Base-by-base conservation (phyloP, 2,329 filamentous ascomycete genomes). In the Graphilbum ipis-grandicollis region DNA sequence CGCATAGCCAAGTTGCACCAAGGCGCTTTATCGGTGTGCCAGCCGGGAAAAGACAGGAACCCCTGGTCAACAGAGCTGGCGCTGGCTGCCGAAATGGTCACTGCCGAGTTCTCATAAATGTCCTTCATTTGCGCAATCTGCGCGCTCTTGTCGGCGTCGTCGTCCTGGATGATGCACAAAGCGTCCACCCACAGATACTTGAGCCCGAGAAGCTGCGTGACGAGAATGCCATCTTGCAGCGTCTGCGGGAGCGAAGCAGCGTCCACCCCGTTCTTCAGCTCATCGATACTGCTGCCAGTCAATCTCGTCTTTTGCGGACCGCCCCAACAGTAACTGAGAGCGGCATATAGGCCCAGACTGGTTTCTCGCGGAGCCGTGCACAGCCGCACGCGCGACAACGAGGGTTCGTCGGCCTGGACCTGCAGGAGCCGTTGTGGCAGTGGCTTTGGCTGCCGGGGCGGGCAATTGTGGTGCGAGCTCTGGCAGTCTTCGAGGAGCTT, bases 71-170 rank as follows among this genome's bases (percentile, higher is more conserved):
- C 23, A 25, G 12, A 8, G 8, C 12, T 7, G 23, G 33, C 33
- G 2, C 33, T 25, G 33, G 36, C 36, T 30, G 33, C 36, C 36
- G 38, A 13, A 12, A 47, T 37, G n/a, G 43, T 43, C 6, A 46
- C 18, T 2, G 36, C 37, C 4, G 44, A 41, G 9, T 41, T 22
- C 29, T 39, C 33, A 32, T 47, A 48, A 8, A 47, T 41, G 31
- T 39, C 37, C 17, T 42, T 46, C 50, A 53, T 43, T 1, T 10
- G n/a, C 2, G 13, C 19, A 7, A 39, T 30, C 38, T 44, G 41
- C 7, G 9, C 6, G 14, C 29, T 25, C 43, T 41, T 41, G 35
- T 44, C 43, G 3, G 33, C 28, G 2, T 19, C 31, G 12, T 26
- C 25, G 21, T 44, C 37, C 15, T 48, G 43, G 2, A 42, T 8